Percentiles rank a stretch among this genome's conserved stretches.
Conservation (phyloP, 257 asterid genomes). For the Vinca minor region DNA sequence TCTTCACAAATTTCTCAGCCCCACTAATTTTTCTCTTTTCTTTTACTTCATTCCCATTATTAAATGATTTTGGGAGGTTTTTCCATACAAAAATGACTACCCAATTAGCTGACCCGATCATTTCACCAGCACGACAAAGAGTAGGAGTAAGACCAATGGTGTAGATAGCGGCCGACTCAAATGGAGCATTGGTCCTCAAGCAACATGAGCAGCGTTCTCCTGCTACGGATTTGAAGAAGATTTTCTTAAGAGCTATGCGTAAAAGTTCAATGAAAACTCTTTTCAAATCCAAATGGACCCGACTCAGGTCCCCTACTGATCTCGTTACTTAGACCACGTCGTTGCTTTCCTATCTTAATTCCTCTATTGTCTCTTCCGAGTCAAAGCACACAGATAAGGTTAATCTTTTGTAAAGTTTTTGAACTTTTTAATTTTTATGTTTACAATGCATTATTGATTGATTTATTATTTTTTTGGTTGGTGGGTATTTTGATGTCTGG, state of each 20-base stretch:
- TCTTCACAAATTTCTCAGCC: background rate
- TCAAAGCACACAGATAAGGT: conserved; percentile 36
- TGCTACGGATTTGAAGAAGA: conserved; percentile 31
- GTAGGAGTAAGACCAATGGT: background rate
- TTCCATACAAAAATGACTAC: conserved; percentile 22
- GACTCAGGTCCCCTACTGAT: conserved; percentile 42
- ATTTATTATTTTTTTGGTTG: background rate
- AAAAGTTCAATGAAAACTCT: conserved; percentile 37
- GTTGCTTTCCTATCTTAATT: conserved; percentile 33
- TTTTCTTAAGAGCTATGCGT: conserved; percentile 42
- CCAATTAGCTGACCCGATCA: conserved; percentile 7
- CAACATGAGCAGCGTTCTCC: conserved; percentile 40
- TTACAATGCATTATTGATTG: background rate
- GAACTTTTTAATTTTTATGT: background rate
- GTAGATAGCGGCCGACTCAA: conserved; percentile 1
- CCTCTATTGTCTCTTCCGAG: conserved; percentile 16
- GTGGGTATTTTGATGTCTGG: too few species aligned
- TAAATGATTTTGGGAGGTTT: background rate
- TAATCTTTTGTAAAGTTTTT: background rate
- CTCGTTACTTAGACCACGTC: conserved; percentile 40
- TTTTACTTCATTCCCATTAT: background rate
- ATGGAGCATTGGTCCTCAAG: conserved; percentile 9
- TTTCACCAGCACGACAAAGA: background rate
- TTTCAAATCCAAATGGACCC: conserved; percentile 45
- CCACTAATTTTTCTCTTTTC: background rate